These are phyloP conservation scores for Coemansia sp. DNA, from an alignment of 192 early-diverging fungal genomes.

Conservation along the genomic window DNA sequence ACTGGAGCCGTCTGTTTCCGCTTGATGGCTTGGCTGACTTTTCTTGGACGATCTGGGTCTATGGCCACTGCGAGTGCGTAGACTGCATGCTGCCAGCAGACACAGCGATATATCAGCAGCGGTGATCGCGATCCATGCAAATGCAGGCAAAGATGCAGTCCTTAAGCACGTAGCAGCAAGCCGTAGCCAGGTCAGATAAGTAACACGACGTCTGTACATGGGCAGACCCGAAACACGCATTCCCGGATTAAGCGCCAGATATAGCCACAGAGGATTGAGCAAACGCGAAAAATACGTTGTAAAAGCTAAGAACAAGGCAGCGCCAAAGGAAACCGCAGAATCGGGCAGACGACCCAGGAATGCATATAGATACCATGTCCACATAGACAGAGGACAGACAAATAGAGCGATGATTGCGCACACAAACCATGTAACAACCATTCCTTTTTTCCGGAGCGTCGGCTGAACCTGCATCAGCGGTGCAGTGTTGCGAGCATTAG, in stretches of 20 bases:
- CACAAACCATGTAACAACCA: conserved; percentile 23
- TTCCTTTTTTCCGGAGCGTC: conserved; percentile 31
- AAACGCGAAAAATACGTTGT: conserved; percentile 21
- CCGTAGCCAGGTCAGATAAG: conserved; percentile 20
- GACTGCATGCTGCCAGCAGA: conserved; percentile 7
- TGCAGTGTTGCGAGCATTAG: conserved; percentile 10
- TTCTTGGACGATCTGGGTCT: conserved; percentile 3
- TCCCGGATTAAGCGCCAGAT: conserved; percentile 28
- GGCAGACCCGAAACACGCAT: conserved; percentile 33
- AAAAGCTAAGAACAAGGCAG: conserved; percentile 11
- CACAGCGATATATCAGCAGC: conserved; percentile 26
- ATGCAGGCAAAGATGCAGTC: not conserved
- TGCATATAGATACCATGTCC: conserved; percentile 11
- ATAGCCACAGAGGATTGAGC: conserved; percentile 47
- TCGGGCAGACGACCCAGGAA: not conserved
- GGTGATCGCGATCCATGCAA: conserved; percentile 4
- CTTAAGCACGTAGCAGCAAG: conserved; percentile 11
- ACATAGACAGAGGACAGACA: conserved; percentile 16
- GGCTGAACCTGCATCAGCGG: conserved; percentile 19
- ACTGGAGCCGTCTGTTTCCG: not conserved
- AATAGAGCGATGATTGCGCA: conserved; percentile 18
- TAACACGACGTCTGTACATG: conserved; percentile 24
- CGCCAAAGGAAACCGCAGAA: not conserved
- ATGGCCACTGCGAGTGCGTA: conserved; percentile 14
- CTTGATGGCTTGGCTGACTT: not conserved